These are phyloP conservation scores for Didymella lethalis DNA, from an alignment of 2,329 filamentous ascomycete species.

Conservation along the genomic window DNA sequence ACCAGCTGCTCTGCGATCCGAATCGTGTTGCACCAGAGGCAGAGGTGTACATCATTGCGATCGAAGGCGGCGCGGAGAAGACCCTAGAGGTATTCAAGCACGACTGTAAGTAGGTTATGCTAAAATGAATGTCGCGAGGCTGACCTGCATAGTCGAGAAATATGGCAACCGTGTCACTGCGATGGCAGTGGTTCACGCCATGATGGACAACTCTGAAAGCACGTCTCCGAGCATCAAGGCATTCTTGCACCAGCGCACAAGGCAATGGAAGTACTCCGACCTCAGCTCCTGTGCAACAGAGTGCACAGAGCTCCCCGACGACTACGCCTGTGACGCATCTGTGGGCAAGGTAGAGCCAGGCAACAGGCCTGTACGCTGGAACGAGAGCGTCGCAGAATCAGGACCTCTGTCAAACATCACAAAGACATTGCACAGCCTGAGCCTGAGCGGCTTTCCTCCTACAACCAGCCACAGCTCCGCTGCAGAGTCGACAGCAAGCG, in stretches of 20 bases:
- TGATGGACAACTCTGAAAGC: slow-evolving; percentile 34
- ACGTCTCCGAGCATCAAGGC: slow-evolving; percentile 31
- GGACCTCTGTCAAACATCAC: slow-evolving; percentile 11
- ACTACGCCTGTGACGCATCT: slow-evolving; percentile 18
- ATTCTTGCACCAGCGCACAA: slow-evolving; percentile 44
- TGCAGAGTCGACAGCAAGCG: not conserved
- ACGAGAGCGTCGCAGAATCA: slow-evolving; percentile 14
- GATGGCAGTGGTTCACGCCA: slow-evolving; percentile 44
- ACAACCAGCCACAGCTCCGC: not conserved
- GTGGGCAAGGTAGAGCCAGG: not conserved
- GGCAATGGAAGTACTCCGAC: slow-evolving; percentile 43
- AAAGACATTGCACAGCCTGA: slow-evolving; percentile 22
- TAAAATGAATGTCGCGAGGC: too few species aligned
- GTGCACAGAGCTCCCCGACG: slow-evolving; percentile 36
- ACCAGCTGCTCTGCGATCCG: slow-evolving; percentile 63
- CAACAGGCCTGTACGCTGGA: slow-evolving; percentile 22
- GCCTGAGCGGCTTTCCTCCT: slow-evolving; percentile 2
- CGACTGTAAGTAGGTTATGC: slow-evolving; percentile 55
- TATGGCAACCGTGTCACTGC: slow-evolving; percentile 39
- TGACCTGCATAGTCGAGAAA: slow-evolving; percentile 30
- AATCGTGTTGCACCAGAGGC: slow-evolving; percentile 58
- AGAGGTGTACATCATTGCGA: slow-evolving; percentile 72
- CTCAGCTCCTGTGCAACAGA: slow-evolving; percentile 26
- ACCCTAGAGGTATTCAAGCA: slow-evolving; percentile 66
- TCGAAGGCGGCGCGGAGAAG: slow-evolving; percentile 71